Evolutionary conservation across 108 stramenopile species (phyloP).

Genomic region (Nitzschia sp.): DNA sequence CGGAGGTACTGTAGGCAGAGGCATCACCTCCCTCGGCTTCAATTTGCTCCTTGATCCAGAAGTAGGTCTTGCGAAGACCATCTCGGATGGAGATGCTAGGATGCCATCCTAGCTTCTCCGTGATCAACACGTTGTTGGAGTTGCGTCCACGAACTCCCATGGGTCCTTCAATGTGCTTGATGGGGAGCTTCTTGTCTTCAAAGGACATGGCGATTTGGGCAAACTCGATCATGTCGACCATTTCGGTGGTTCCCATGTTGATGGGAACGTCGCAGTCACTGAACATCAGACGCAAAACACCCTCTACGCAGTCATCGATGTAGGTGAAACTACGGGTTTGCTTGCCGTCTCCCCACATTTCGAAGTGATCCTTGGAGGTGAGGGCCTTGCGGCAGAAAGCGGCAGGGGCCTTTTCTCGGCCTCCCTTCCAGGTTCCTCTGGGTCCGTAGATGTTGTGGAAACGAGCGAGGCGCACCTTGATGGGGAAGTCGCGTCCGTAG

Average conservation of each 20-base stretch:
- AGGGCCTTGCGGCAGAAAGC: constrained; percentile 99
- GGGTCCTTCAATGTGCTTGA: constrained; percentile 98
- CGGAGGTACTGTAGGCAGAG: constrained; percentile 62
- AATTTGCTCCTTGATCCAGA: constrained; percentile 95
- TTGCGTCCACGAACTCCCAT: constrained; percentile 98
- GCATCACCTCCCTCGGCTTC: constrained; percentile 81
- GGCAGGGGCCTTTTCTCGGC: constrained; percentile 98
- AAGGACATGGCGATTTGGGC: constrained; percentile 90
- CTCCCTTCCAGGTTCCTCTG: constrained; percentile 97
- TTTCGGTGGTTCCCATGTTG: constrained; percentile 95
- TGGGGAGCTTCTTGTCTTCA: constrained; percentile 86
- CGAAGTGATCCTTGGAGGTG: constrained; percentile 86
- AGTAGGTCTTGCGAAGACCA: constrained; percentile 91
- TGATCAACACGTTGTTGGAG: constrained; percentile 94
- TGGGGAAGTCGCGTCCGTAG: constrained; percentile 94
- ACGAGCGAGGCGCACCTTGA: constrained; percentile 91
- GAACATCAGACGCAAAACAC: constrained; percentile 92
- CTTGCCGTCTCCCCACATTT: constrained; percentile 97
- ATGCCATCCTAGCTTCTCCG: constrained; percentile 94
- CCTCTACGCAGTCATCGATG: constrained; percentile 99
- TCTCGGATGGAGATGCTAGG: constrained; percentile 85
- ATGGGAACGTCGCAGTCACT: constrained; percentile 91
- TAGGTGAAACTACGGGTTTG: constrained; percentile 98
- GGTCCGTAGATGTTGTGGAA: constrained; percentile 99
- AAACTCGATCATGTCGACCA: constrained; percentile 96